Evolutionary conservation across 2,329 filamentous ascomycete species (phyloP).

Genomic region (Domatiomyces catenatus): DNA sequence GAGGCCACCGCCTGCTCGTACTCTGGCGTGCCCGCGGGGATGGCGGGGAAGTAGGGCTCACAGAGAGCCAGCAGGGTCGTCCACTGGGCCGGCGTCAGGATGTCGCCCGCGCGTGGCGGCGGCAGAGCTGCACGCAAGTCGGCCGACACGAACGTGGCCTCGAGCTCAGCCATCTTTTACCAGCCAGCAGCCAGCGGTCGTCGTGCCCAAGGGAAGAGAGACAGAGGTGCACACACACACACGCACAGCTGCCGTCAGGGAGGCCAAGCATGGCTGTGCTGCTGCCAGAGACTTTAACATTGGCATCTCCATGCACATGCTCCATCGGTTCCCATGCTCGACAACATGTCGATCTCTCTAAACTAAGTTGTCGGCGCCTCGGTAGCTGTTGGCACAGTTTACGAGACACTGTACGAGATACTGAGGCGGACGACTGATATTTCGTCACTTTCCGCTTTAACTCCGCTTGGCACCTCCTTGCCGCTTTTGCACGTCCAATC

Average conservation of each 20-base stretch:
- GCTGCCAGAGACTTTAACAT: not conserved
- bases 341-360: too few relatives aligned
- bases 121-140: slow-evolving; percentile 26
- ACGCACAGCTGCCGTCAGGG: too few relatives aligned
- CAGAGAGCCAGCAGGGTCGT: slow-evolving; percentile 41
- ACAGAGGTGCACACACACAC: too few relatives aligned
- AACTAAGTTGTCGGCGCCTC: not conserved
- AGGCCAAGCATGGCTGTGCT: too few relatives aligned
- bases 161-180: not conserved
- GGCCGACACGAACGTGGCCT: not conserved
- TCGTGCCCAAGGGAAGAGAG: too few relatives aligned
- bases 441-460: too few relatives aligned
- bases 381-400: not conserved
- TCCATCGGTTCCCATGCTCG: not conserved
- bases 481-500: too few relatives aligned
- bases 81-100: slow-evolving; percentile 44
- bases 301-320: not conserved
- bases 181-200: too few relatives aligned
- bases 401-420: not conserved
- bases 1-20: slow-evolving; percentile 7
- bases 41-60: slow-evolving; percentile 41
- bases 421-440: too few relatives aligned
- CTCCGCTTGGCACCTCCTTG: too few relatives aligned
- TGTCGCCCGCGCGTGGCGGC: slow-evolving; percentile 30
- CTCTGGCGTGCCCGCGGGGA: slow-evolving; percentile 26